phyloP scores from a whole-genome alignment of 768 basidiomycete species.

The Filobasidium floriforme region DNA sequence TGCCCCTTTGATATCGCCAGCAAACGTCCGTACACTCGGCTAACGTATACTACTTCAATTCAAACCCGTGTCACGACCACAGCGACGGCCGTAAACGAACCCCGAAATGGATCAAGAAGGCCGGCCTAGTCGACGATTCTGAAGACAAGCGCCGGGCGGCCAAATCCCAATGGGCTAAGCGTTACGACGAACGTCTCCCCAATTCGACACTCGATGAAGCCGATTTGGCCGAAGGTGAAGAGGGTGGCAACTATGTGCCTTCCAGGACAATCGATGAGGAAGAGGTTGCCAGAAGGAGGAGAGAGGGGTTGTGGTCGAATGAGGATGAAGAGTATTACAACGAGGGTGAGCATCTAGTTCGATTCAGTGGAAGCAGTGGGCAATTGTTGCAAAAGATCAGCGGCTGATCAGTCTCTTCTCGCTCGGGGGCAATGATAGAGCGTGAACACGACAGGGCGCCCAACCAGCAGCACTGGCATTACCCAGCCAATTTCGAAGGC shows the following conservation, averaged over 20 bases:
- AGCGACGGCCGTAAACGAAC: slow-evolving; percentile 75
- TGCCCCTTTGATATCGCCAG: background rate
- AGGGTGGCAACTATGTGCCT: slow-evolving; percentile 40
- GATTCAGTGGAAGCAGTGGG: background rate
- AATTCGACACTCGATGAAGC: slow-evolving; percentile 64
- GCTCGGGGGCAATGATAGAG: too few species aligned
- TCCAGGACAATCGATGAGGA: slow-evolving; percentile 27
- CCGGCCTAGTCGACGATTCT: slow-evolving; percentile 76
- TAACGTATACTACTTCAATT: background rate
- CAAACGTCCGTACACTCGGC: background rate
- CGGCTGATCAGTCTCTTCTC: background rate
- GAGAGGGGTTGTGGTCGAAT: slow-evolving; percentile 41
- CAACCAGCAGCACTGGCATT: slow-evolving; percentile 44
- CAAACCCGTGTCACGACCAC: background rate
- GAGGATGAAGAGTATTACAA: slow-evolving; percentile 43
- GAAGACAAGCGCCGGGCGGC: slow-evolving; percentile 68
- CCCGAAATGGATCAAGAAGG: slow-evolving; percentile 84
- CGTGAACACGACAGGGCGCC: slow-evolving; percentile 29
- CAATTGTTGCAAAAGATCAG: background rate
- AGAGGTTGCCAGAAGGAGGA: slow-evolving; percentile 28
- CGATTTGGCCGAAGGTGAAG: slow-evolving; percentile 71
- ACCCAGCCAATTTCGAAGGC: slow-evolving; percentile 46
- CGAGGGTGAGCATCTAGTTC: slow-evolving; percentile 31
- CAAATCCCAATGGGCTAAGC: slow-evolving; percentile 77
- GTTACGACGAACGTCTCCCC: slow-evolving; percentile 73